Conservation (phyloP, 768 basidiomycete species). For the Clitopilus passeckerianus region DNA sequence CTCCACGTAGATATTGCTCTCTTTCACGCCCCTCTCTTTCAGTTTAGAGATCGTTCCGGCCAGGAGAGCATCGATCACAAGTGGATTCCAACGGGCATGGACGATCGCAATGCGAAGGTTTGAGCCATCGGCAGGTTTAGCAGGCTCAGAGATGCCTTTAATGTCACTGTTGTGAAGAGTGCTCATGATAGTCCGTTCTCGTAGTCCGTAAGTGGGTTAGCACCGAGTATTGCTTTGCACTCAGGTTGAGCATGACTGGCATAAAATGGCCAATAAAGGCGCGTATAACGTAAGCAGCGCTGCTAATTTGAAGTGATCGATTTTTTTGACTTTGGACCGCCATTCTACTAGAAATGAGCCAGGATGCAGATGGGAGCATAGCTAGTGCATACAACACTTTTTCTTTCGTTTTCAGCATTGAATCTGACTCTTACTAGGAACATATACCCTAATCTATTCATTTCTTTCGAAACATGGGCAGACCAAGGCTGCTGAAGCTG, state of each 20-base stretch:
- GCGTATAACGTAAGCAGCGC: neutral
- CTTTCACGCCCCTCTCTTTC: slow-evolving; percentile 81
- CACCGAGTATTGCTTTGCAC: slow-evolving; percentile 25
- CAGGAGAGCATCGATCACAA: slow-evolving; percentile 82
- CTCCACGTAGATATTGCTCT: slow-evolving; percentile 85
- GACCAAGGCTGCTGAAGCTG: slow-evolving; percentile 63
- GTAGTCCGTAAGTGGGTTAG: slow-evolving; percentile 12
- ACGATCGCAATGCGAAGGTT: slow-evolving; percentile 84
- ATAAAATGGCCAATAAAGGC: slow-evolving; percentile 15
- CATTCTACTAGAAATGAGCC: slow-evolving; percentile 1
- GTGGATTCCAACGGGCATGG: slow-evolving; percentile 93
- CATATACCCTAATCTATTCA: slow-evolving; percentile 71
- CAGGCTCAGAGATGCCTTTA: slow-evolving; percentile 70
- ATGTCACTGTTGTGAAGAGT: slow-evolving; percentile 38
- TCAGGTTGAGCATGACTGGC: neutral
- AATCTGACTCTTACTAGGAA: slow-evolving; percentile 36
- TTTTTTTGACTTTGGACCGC: slow-evolving; percentile 5
- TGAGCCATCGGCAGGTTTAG: slow-evolving; percentile 71
- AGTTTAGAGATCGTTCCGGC: slow-evolving; percentile 76
- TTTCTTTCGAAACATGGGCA: slow-evolving; percentile 68
- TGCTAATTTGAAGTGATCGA: slow-evolving; percentile 1
- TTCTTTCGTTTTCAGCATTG: neutral
- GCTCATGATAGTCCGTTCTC: slow-evolving; percentile 29
- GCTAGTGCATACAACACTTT: slow-evolving; percentile 36
- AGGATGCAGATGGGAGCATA: slow-evolving; percentile 37